phyloP scores from a whole-genome alignment of 257 asterid species.

The Solanum virginianum region DNA sequence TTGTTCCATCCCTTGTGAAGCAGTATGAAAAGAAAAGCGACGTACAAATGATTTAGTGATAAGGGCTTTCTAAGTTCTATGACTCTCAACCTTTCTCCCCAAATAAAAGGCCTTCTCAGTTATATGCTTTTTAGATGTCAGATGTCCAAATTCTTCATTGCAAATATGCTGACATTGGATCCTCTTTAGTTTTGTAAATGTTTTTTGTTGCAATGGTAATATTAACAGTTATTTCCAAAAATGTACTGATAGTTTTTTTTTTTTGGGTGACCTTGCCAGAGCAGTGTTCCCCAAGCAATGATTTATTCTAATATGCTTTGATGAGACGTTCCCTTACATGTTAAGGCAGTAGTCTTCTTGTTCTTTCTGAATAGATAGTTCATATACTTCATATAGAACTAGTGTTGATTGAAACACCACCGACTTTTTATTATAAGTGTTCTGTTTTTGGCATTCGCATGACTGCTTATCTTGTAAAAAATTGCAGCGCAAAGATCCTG shows the following conservation, averaged over 20 bases:
- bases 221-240: too few relatives aligned
- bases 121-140: background rate
- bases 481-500: slow-evolving; percentile 4
- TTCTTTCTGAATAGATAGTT: background rate
- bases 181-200: too few relatives aligned
- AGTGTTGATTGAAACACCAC: background rate
- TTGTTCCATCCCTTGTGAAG: background rate
- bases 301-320: background rate
- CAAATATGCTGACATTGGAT: background rate
- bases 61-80: background rate
- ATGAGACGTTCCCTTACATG: background rate
- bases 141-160: background rate
- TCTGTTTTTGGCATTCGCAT: background rate
- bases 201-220: too few relatives aligned
- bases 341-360: background rate
- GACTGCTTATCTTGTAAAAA: background rate
- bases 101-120: background rate
- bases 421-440: background rate
- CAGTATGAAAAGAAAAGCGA: background rate
- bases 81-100: background rate
- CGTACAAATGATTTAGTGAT: background rate
- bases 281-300: background rate
- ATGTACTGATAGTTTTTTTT: background rate
- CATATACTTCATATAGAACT: background rate
- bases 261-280: background rate